Conservation (phyloP, 176 grass and related monocot species). For the Eragrostis curvula region DNA sequence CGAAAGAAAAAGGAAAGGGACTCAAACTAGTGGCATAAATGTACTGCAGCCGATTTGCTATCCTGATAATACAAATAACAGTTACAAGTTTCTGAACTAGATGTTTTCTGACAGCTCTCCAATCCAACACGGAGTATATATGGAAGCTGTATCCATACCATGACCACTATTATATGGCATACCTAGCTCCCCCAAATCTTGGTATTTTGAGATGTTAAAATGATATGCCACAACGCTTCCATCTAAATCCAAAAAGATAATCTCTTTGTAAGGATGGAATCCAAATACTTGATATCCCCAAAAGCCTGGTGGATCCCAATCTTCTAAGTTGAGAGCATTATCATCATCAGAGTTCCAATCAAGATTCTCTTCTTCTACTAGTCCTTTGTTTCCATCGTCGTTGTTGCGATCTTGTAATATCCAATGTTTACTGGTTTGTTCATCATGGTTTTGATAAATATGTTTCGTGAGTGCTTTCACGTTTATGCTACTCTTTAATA, state of each 20-base stretch:
- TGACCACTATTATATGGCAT: not conserved
- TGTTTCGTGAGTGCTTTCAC: too few species aligned
- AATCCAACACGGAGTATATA: conserved; percentile 33
- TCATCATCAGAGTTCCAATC: conserved; percentile 33
- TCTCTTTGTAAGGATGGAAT: conserved; percentile 30
- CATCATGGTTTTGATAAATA: not conserved
- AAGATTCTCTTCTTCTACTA: not conserved
- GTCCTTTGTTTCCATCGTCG: not conserved
- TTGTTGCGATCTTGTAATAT: not conserved
- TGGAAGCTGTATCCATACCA: not conserved
- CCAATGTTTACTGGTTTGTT: not conserved
- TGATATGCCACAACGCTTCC: not conserved
- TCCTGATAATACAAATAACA: not conserved
- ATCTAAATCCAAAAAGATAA: not conserved
- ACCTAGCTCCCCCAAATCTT: not conserved
- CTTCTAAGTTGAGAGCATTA: not conserved
- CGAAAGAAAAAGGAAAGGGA: too few species aligned
- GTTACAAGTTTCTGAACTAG: not conserved
- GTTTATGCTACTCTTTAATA: not conserved
- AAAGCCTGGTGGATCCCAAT: not conserved
- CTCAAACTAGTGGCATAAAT: too few species aligned
- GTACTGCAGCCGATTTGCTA: too few species aligned
- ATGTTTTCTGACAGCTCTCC: not conserved
- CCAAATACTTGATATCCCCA: not conserved
- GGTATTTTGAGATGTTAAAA: conserved; percentile 2